Evolutionary conservation across 2,329 filamentous ascomycete genomes (phyloP).

Genomic region (Gnomoniopsis sp.): DNA sequence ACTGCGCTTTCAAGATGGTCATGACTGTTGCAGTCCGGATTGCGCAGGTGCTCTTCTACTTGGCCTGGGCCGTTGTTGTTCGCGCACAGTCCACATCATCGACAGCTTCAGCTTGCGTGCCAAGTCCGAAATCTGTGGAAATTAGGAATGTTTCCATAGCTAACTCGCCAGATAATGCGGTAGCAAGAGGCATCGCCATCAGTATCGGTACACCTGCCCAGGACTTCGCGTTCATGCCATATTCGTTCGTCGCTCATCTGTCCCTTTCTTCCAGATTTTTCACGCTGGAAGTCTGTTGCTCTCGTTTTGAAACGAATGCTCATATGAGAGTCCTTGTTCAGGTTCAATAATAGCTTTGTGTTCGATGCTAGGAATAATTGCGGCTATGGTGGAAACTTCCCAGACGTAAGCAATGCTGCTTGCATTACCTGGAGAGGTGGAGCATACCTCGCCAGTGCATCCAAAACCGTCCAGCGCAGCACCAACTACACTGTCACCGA

Average conservation of each 20-base stretch:
- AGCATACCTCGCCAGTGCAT: not conserved
- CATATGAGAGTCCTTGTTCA: no score
- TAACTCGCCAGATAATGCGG: not conserved
- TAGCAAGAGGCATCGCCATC: not conserved
- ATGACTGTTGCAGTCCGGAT: no score
- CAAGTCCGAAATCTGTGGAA: not conserved
- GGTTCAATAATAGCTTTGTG: not conserved
- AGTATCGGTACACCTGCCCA: conserved; percentile 1
- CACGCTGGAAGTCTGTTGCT: no score
- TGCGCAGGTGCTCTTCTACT: no score
- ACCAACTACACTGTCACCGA: not conserved
- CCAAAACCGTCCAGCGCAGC: not conserved
- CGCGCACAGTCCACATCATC: not conserved
- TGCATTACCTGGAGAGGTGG: conserved; percentile 4
- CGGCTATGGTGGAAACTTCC: not conserved
- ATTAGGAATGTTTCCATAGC: not conserved
- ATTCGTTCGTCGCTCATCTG: conserved; percentile 1
- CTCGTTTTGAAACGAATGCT: no score
- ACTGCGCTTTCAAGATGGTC: no score
- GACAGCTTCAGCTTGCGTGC: not conserved
- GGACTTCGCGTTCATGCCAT: conserved; percentile 3
- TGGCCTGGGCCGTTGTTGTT: no score
- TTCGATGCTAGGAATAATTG: not conserved
- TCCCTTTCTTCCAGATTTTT: no score
- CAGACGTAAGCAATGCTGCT: not conserved